A percentile compares a stretch with the other conserved stretches of the same genome.
These are phyloP conservation scores for Fremontodendron californicum DNA, from an alignment of 345 rosid species.

Conservation along the genomic window DNA sequence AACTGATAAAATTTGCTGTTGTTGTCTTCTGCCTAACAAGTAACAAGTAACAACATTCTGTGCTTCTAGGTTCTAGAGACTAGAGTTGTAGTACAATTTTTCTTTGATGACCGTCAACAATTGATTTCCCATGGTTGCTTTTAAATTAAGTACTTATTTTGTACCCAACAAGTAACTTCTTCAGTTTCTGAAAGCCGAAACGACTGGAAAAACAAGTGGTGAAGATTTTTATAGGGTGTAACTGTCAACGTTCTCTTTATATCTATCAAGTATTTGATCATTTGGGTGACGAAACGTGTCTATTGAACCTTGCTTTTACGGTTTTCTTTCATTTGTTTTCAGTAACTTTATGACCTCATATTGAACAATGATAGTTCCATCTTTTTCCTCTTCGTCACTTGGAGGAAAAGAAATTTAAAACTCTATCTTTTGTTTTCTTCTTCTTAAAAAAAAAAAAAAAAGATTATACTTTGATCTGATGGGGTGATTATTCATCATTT, in stretches of 20 bases:
- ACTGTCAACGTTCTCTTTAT: no score
- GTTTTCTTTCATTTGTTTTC: not conserved
- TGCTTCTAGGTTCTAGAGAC: no score
- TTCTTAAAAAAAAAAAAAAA: not conserved
- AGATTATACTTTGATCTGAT: not conserved
- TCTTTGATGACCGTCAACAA: no score
- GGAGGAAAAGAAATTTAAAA: not conserved
- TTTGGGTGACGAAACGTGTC: not conserved
- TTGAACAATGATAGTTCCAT: not conserved
- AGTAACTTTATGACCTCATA: not conserved
- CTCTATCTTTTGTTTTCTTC: not conserved
- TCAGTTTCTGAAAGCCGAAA: not conserved
- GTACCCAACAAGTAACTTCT: not conserved
- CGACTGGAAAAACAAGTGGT: not conserved
- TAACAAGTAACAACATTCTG: conserved; percentile 11
- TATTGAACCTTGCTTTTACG: not conserved
- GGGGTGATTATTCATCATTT: not conserved
- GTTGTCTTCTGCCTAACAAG: no score
- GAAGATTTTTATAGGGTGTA: no score
- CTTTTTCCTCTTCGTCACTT: not conserved
- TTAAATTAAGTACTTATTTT: not conserved
- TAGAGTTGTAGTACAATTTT: rapidly evolving
- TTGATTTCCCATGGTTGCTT: not conserved
- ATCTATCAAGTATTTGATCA: no score
- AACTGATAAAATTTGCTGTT: no score